Evolutionary conservation across 345 rosid genomes (phyloP).

Genomic region (Arabis hirsuta): DNA sequence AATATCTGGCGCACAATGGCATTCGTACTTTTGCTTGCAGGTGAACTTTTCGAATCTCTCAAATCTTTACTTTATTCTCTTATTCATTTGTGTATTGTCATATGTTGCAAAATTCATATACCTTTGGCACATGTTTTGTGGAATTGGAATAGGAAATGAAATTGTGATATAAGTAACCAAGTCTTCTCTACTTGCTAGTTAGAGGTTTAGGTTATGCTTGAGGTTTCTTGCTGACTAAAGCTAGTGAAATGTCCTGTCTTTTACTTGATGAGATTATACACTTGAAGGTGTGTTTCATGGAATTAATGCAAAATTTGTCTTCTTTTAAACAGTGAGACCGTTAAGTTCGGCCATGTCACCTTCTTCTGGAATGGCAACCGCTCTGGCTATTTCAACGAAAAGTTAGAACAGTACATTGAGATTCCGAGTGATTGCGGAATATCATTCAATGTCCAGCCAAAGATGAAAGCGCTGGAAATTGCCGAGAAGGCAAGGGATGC

Average conservation of each 20-base stretch:
- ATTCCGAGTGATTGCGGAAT: constrained; percentile 94
- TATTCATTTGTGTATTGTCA: neutral
- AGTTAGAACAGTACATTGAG: constrained; percentile 87
- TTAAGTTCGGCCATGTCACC: constrained; percentile 96
- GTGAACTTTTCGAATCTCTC: constrained; percentile 43
- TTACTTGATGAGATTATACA: constrained; percentile 10
- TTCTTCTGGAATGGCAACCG: constrained; percentile 99
- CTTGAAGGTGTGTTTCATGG: constrained; percentile 1
- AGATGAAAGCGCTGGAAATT: constrained; percentile 93
- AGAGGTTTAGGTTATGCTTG: constrained; percentile 14
- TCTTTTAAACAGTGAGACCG: constrained; percentile 71
- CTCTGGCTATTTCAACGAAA: constrained; percentile 78
- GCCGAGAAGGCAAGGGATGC: constrained; percentile 92
- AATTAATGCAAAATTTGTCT: neutral
- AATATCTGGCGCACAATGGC: constrained; percentile 86
- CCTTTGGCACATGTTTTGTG: neutral
- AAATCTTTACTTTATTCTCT: neutral
- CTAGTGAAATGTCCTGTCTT: neutral
- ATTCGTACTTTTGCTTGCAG: constrained; percentile 96
- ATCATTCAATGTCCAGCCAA: constrained; percentile 86
- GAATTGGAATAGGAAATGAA: neutral
- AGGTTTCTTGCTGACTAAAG: neutral
- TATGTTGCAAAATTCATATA: no score
- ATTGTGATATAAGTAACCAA: neutral
- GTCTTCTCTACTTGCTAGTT: constrained; percentile 7